These are phyloP conservation scores for Myxozyma lipomycoides DNA, from an alignment of 805 yeast species.

Conservation along the genomic window DNA sequence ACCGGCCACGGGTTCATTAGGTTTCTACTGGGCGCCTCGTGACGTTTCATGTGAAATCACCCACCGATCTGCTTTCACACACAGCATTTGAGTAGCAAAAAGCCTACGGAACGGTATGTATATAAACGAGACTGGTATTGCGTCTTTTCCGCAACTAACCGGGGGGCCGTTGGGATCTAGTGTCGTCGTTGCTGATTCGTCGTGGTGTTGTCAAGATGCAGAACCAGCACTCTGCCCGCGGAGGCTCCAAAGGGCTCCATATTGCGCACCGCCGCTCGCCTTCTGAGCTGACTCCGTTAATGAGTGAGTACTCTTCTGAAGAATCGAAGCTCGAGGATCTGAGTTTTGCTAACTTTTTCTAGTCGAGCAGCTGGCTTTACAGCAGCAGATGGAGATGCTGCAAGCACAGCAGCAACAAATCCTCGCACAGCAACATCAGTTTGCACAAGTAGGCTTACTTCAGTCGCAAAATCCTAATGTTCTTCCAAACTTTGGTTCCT, in stretches of 20 bases:
- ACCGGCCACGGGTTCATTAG: too few relatives aligned
- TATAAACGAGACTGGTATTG: too few relatives aligned
- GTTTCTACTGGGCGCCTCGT: too few relatives aligned
- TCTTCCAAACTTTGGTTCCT: conserved; percentile 16
- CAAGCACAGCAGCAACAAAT: conserved; percentile 91
- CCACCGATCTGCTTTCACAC: neutral
- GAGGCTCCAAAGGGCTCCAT: conserved; percentile 57
- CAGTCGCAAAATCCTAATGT: conserved; percentile 17
- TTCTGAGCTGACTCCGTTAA: conserved; percentile 85
- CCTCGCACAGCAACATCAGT: conserved; percentile 59
- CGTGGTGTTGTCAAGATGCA: conserved; percentile 25
- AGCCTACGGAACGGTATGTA: too few relatives aligned
- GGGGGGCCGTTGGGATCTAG: too few relatives aligned
- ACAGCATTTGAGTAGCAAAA: neutral
- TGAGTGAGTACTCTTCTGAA: conserved; percentile 50
- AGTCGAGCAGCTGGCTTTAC: conserved; percentile 69
- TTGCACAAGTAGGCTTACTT: conserved; percentile 35
- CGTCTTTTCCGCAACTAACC: too few relatives aligned
- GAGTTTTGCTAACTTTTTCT: conserved; percentile 1
- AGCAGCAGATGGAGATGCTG: conserved; percentile 85
- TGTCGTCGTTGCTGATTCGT: too few relatives aligned
- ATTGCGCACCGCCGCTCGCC: conserved; percentile 97
- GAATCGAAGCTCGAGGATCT: neutral
- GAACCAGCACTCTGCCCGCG: conserved; percentile 31
- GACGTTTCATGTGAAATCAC: neutral